These are phyloP conservation scores for Suhomyces bribrorum DNA, from an alignment of 1,139 yeast species.

Conservation along the genomic window DNA sequence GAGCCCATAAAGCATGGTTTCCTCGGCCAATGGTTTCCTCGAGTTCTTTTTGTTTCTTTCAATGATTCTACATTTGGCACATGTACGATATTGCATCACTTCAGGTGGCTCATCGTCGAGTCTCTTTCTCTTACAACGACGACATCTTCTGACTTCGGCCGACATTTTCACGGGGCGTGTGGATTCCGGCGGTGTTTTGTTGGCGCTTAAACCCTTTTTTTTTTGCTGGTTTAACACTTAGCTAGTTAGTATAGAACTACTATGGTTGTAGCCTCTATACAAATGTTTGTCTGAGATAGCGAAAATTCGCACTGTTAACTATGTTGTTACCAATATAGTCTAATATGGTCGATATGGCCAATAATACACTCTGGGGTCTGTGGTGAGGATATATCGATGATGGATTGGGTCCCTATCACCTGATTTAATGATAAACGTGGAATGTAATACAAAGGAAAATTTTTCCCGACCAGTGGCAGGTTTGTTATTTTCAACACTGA, in stretches of 20 bases:
- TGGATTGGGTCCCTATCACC: too few relatives aligned
- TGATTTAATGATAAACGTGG: too few relatives aligned
- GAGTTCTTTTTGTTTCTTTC: constrained; percentile 51
- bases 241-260: too few relatives aligned
- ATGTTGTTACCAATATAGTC: too few relatives aligned
- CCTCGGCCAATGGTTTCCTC: constrained; percentile 50
- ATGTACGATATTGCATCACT: constrained; percentile 57
- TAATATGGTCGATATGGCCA: too few relatives aligned
- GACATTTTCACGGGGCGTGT: constrained; percentile 5
- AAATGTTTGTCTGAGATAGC: too few relatives aligned
- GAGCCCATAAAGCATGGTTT: constrained; percentile 50
- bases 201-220: not conserved
- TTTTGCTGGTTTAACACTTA: not conserved
- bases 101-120: constrained; percentile 61
- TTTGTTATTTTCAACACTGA: not conserved
- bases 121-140: constrained; percentile 61
- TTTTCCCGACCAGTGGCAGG: constrained; percentile 2
- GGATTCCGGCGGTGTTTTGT: not conserved
- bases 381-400: too few relatives aligned
- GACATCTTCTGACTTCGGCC: constrained; percentile 44
- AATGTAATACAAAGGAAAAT: constrained; percentile 1
- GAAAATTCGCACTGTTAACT: constrained; percentile 10
- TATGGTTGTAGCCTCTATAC: too few relatives aligned
- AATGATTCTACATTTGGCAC: constrained; percentile 60
- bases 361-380: too few relatives aligned